Conservation (phyloP, 441 rosid species). For the Gossypium armourianum region DNA sequence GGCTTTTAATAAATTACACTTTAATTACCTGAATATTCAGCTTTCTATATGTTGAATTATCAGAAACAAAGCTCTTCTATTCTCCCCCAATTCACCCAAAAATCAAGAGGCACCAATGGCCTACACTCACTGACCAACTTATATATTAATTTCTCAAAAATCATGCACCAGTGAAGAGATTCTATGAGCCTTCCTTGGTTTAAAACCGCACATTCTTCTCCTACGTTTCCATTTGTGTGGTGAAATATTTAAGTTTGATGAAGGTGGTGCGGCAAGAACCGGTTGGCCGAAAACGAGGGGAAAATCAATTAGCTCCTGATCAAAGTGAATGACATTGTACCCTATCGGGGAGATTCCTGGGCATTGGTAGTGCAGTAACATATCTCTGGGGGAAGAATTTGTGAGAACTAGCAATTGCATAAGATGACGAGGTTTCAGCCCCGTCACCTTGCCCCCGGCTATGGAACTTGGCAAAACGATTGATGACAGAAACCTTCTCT, state of each 20-base stretch:
- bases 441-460: conserved; percentile 37
- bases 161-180: background rate
- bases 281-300: conserved; percentile 17
- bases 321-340: conserved; percentile 75
- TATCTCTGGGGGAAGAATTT: conserved; percentile 52
- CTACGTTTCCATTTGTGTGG: conserved; percentile 18
- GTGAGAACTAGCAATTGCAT: conserved; percentile 27
- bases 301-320: conserved; percentile 34
- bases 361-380: conserved; percentile 54
- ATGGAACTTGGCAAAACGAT: conserved; percentile 87
- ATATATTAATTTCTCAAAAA: conserved; percentile 9
- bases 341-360: conserved; percentile 63
- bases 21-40: conserved; percentile 16
- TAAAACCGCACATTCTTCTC: conserved; percentile 17
- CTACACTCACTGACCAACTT: conserved; percentile 21
- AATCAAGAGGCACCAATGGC: conserved; percentile 17
- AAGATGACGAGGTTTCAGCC: conserved; percentile 35
- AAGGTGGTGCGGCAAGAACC: conserved; percentile 17
- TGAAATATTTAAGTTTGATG: conserved; percentile 16
- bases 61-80: conserved; percentile 13
- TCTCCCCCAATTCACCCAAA: conserved; percentile 18
- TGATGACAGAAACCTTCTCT: conserved; percentile 66
- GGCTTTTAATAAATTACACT: conserved; percentile 10
- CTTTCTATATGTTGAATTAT: conserved; percentile 13
- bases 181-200: background rate